phyloP scores from a whole-genome alignment of 23 red algal genomes.

The Chondrus crispus region DNA sequence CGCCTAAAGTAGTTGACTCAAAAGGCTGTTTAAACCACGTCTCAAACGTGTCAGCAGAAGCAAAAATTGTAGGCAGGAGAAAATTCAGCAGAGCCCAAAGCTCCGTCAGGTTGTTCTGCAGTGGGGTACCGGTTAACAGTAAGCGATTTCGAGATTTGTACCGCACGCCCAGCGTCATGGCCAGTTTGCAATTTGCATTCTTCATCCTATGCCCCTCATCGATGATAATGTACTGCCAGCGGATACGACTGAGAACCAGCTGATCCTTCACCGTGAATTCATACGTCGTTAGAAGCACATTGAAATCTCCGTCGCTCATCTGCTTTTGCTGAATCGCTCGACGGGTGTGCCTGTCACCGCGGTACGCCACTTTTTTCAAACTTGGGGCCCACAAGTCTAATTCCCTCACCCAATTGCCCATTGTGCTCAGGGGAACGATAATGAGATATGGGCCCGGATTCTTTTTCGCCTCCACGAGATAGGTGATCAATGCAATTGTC shows the following conservation, averaged over 20 bases:
- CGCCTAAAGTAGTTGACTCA: constrained; percentile 67
- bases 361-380: constrained; percentile 70
- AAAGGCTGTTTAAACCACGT: constrained; percentile 96
- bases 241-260: constrained; percentile 53
- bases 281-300: constrained; percentile 93
- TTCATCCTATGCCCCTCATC: constrained; percentile 99
- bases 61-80: constrained; percentile 93
- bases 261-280: constrained; percentile 86
- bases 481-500: constrained; percentile 87
- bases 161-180: constrained; percentile 70
- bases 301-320: constrained; percentile 52
- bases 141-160: constrained; percentile 83
- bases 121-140: constrained; percentile 94
- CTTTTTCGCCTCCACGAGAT: constrained; percentile 84
- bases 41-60: constrained; percentile 90
- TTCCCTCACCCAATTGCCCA: constrained; percentile 97
- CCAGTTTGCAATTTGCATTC: constrained; percentile 91
- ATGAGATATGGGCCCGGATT: constrained; percentile 88
- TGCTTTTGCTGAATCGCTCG: constrained; percentile 52
- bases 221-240: constrained; percentile 93
- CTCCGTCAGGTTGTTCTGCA: constrained; percentile 97
- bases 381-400: constrained; percentile 87
- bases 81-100: constrained; percentile 99
- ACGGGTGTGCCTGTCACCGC: constrained; percentile 73
- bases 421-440: constrained; percentile 88